Evolutionary conservation across 257 asterid species (phyloP).

Genomic region (Hygrophila difformis): DNA sequence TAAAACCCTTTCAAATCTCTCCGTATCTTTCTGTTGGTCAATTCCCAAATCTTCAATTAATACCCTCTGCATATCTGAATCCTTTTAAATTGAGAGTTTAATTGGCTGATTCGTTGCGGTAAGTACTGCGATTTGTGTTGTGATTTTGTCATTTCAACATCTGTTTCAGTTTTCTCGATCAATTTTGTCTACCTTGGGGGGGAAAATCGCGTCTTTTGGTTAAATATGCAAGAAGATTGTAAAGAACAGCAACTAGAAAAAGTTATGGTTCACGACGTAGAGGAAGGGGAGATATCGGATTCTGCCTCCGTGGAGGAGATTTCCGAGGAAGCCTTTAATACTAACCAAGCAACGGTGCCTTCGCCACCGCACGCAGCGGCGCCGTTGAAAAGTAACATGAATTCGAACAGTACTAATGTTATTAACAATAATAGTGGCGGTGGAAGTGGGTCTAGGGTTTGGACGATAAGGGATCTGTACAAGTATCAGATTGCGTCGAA

Average conservation of each 20-base stretch:
- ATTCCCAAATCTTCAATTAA: constrained; percentile 10
- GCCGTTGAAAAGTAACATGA: constrained; percentile 16
- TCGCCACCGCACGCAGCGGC: constrained; percentile 14
- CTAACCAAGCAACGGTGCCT: constrained; percentile 25
- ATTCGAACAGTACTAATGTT: constrained; percentile 22
- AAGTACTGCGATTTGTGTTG: constrained; percentile 11
- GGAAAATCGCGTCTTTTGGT: constrained; percentile 20
- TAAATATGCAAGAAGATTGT: constrained; percentile 51
- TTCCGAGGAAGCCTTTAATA: constrained; percentile 49
- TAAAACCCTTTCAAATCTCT: too few relatives aligned
- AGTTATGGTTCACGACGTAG: constrained; percentile 44
- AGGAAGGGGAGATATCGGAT: constrained; percentile 96
- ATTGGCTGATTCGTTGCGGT: constrained; percentile 15
- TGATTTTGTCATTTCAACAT: constrained; percentile 9
- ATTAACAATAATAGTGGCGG: constrained; percentile 23
- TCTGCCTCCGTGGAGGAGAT: constrained; percentile 80
- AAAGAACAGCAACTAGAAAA: constrained; percentile 22
- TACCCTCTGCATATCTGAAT: background rate
- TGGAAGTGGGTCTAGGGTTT: constrained; percentile 47
- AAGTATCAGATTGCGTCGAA: constrained; percentile 52
- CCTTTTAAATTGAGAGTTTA: constrained; percentile 11
- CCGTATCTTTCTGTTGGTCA: too few relatives aligned
- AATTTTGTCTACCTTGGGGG: constrained; percentile 20
- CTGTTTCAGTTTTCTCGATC: constrained; percentile 32
- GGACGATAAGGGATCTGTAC: constrained; percentile 73